Conservation (phyloP, 2,329 filamentous ascomycete genomes). For the Metarhizium brunneum region DNA sequence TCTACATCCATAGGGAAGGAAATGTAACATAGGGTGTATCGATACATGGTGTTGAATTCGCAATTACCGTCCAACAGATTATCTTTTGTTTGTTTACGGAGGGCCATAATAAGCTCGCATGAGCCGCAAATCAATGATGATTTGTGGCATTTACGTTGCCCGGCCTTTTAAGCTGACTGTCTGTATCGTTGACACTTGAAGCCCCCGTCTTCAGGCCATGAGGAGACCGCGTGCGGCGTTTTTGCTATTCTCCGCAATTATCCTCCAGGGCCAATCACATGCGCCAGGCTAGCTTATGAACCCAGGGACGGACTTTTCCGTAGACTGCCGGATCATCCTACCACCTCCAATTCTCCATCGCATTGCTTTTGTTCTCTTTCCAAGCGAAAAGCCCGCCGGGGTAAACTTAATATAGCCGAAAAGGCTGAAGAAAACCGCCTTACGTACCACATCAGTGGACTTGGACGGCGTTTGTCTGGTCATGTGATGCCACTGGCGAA, state of each 20-base stretch:
- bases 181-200: no score
- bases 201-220: neutral
- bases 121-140: neutral
- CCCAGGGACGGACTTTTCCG: constrained; percentile 10
- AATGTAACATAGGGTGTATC: constrained; percentile 8
- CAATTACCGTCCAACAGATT: constrained; percentile 1
- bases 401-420: constrained; percentile 6
- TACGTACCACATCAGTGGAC: neutral
- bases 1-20: neutral
- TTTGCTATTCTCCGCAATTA: constrained; percentile 3
- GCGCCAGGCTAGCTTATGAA: neutral
- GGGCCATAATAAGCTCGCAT: neutral
- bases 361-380: neutral
- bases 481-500: constrained; percentile 5
- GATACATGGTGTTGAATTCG: constrained; percentile 5
- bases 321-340: neutral
- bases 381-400: constrained; percentile 11
- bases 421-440: neutral
- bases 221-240: constrained; percentile 1
- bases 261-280: constrained; percentile 6
- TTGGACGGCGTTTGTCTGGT: neutral
- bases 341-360: neutral
- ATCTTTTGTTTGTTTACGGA: neutral
- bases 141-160: neutral
- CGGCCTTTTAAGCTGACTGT: neutral